Percentiles rank a stretch among this genome's conserved stretches.
Conservation (phyloP, 768 basidiomycete genomes). For the Wakefieldia striispora region DNA sequence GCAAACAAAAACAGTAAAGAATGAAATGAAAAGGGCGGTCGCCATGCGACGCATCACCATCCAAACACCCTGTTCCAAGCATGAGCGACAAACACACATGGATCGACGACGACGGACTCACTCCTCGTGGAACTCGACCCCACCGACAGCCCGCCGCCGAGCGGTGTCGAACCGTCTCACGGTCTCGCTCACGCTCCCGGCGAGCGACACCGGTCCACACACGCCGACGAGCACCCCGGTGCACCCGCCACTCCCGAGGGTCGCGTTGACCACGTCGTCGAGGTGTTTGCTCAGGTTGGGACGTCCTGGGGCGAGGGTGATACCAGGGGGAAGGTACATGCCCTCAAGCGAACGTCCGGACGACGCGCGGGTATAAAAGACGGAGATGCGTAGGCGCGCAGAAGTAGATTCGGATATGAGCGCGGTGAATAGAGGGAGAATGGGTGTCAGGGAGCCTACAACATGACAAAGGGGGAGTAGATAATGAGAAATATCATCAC, state of each 20-base stretch:
- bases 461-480: too few species aligned
- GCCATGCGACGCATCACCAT: neutral
- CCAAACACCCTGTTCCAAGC: neutral
- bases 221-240: constrained; percentile 41
- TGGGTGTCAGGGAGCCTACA: constrained; percentile 44
- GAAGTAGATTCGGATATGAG: constrained; percentile 44
- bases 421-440: constrained; percentile 47
- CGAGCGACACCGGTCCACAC: constrained; percentile 40
- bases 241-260: constrained; percentile 34
- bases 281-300: constrained; percentile 49
- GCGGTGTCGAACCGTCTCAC: constrained; percentile 33
- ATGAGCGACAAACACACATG: neutral
- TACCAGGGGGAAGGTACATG: constrained; percentile 35
- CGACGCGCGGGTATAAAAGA: constrained; percentile 56
- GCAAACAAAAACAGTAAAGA: too few species aligned
- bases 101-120: constrained; percentile 18
- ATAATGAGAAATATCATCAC: too few species aligned
- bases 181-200: constrained; percentile 27
- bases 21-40: neutral
- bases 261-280: constrained; percentile 41
- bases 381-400: constrained; percentile 46
- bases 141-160: constrained; percentile 33
- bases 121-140: constrained; percentile 41
- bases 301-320: constrained; percentile 50
- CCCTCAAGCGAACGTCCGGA: constrained; percentile 13